Conservation (phyloP, 108 stramenopile genomes). For the Nannochloropsis granulata region DNA sequence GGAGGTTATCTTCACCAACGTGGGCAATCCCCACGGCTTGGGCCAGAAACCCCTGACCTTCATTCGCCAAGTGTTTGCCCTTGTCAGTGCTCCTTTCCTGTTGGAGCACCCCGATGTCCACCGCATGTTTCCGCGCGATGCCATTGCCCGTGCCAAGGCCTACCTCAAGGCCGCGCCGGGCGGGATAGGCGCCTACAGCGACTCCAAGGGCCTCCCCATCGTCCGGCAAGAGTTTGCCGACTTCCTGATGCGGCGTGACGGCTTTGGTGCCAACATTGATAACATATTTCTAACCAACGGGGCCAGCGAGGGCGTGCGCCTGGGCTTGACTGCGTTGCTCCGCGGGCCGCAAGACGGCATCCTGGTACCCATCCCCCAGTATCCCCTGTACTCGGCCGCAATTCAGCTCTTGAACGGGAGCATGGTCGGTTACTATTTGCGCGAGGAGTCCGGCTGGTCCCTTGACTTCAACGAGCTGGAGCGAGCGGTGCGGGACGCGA, state of each 20-base stretch:
- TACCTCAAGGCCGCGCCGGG: conserved; percentile 34
- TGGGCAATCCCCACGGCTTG: conserved; percentile 89
- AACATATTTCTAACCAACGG: conserved; percentile 90
- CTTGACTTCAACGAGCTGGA: conserved; percentile 52
- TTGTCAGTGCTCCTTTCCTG: conserved; percentile 60
- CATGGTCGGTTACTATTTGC: conserved; percentile 68
- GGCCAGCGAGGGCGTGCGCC: conserved; percentile 63
- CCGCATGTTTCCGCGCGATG: conserved; percentile 34
- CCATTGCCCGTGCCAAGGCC: conserved; percentile 30
- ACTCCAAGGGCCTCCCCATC: conserved; percentile 36
- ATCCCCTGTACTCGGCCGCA: conserved; percentile 84
- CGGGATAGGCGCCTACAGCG: conserved; percentile 37
- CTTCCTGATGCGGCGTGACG: conserved; percentile 68
- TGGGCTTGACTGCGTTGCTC: conserved; percentile 49
- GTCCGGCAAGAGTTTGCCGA: conserved; percentile 48
- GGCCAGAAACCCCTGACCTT: conserved; percentile 81
- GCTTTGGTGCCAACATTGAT: conserved; percentile 49
- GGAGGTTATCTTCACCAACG: conserved; percentile 82
- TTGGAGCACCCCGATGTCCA: conserved; percentile 21
- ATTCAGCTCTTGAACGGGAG: conserved; percentile 56
- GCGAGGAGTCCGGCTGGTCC: conserved; percentile 64
- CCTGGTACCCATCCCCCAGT: conserved; percentile 90
- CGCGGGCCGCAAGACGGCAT: conserved; percentile 60
- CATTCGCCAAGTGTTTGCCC: conserved; percentile 64
- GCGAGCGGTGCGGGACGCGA: conserved; percentile 52